Base-by-base conservation (phyloP, 2,329 filamentous ascomycete species). In the Aspergillus uvarum region DNA sequence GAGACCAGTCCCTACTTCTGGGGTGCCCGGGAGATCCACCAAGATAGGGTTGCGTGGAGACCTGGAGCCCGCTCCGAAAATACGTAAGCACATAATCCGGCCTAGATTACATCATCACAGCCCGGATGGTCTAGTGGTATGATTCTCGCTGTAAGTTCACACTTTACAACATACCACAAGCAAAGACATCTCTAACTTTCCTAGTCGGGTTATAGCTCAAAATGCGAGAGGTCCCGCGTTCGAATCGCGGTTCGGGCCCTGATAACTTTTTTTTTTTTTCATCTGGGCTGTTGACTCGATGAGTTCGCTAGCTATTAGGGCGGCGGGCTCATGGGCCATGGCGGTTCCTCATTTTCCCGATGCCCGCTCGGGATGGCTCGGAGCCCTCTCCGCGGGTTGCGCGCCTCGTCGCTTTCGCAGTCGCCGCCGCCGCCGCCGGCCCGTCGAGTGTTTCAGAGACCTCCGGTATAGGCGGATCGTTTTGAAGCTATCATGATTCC, bases 211-310 rank as follows among this genome's bases (percentile, higher is more conserved):
- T 26, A 49, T 22, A 14, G 12, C 21, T 21, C 12, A 8, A 49
- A 22, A 19, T 56, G 54, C 29, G 54, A 50, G 54, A 56, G 54
- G 54, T 56, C 54, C 54, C 54, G 54, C 54, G 54, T 56, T 56
- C 54, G 54, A 56, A 56, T 56, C 54, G 54, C 54, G 54, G 54
- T 56, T 56, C 54, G 54, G 54, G 54, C 54, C 54, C 31, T 56
- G 12, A 21, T 10, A 19, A 16, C 6, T 10, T n/a, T 29, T 50
- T 38, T 29, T 24, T 19, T 51, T 10, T 26, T 42, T 26, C 5
- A 24, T 49, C 24, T 14, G 8, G 12, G 11, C 32, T 35, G 4
- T 10, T 35, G 14, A 12, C 10, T 12, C 5, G 10, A 12, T 5
- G 32, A 16, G 14, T 3, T 6, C 16, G 14, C 22, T 22, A 22